Base-by-base conservation (phyloP, 2,329 filamentous ascomycete genomes). In the Penicillium olsonii region DNA sequence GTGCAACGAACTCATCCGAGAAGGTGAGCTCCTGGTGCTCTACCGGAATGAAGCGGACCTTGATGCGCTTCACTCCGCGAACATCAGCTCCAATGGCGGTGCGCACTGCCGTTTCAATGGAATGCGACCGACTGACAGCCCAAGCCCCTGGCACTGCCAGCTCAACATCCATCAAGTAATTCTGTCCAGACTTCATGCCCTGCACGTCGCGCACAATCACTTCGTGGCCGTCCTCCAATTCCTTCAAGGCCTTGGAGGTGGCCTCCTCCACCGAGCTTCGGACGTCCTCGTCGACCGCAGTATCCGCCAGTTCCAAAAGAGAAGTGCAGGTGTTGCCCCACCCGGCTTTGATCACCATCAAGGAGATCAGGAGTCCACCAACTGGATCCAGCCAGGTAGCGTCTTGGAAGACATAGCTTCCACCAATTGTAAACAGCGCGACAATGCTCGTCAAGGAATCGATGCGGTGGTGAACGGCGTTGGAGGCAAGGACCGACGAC, bases 361-460 rank as follows among this genome's bases (percentile, higher is more conserved):
- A 76, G 12, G 92, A 96, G 62, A 99, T 97, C 50, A 96, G 75
- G 4, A 99, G 79, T 9, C 94, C 92, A 47, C 94, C 94, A 24
- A 97, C 88, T 9, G 94, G 92, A 70, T 99, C 94, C 42, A 97
- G 79, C 92, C 94, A 97, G 24, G 87, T 83, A 45, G 92, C 92
- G 64, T 92, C 87, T 48, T 86, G 81, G 57, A 96, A 80, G 44
- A 95, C 78, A 70, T 97, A 95, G 40, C 92, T 91, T 37, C 91
- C 92, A 15, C 90, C 84, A 63, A 99, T 96, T 19, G 90, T 92
- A 49, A 88, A 79, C 24, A 97, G 81, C 2, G 94, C 95, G 48
- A 97, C 94, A 62, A 97, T 88, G 57, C 92, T 92, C 1, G 94
- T 99, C 48, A 96, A 81, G 50, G 91, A 96, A 73, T 99, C 94